Percentiles rank a stretch among this genome's conserved stretches.
Evolutionary conservation across 345 rosid genomes (phyloP).

Genomic region (Sonneratia caseolaris): DNA sequence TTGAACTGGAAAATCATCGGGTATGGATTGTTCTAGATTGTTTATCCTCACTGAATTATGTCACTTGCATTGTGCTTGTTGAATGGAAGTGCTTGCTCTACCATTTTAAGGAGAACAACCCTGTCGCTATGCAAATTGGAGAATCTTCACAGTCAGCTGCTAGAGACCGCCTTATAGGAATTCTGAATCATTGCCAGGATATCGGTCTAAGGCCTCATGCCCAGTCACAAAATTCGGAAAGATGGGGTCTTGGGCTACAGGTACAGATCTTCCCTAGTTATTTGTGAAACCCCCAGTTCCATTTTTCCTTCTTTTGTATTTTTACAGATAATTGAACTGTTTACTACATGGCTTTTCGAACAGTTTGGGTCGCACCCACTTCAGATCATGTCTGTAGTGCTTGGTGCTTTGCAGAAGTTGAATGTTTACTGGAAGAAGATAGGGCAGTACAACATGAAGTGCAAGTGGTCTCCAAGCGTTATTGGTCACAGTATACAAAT

Average conservation of each 20-base stretch:
- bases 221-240: conserved; percentile 53
- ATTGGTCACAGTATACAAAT: conserved; percentile 25
- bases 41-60: not conserved
- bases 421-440: conserved; percentile 93
- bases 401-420: conserved; percentile 73
- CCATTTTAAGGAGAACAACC: conserved; percentile 4
- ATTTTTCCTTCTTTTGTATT: not conserved
- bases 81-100: conserved; percentile 6
- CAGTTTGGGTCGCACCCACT: conserved; percentile 88
- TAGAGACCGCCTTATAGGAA: conserved; percentile 50
- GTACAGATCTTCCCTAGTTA: not conserved
- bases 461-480: conserved; percentile 67
- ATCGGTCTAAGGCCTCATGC: conserved; percentile 51
- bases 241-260: conserved; percentile 91
- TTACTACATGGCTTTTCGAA: not conserved
- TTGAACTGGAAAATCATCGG: conserved; percentile 64
- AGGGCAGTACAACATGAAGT: conserved; percentile 92
- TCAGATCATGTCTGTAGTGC: conserved; percentile 83
- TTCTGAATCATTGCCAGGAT: conserved; percentile 50
- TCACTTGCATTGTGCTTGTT: not conserved
- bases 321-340: not conserved
- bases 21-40: conserved; percentile 24
- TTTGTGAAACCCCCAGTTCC: not conserved
- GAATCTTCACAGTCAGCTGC: conserved; percentile 25
- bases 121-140: conserved; percentile 5